Evolutionary conservation across 345 rosid genomes (phyloP).

Genomic region (Pugionium dolabratum): DNA sequence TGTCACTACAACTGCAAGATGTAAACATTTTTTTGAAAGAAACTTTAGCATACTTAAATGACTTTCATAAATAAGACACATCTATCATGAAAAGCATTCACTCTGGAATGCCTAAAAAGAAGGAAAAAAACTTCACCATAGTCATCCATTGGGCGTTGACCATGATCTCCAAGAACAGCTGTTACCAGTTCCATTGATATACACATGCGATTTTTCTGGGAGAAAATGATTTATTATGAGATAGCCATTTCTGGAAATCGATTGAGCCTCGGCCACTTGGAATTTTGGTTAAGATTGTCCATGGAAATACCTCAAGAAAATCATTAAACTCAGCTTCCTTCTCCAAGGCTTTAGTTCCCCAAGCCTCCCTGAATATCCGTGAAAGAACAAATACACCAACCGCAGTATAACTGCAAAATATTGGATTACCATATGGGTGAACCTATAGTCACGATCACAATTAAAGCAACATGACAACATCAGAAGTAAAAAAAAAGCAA

Average conservation of each 20-base stretch:
- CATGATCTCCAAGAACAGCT: constrained; percentile 98
- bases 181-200: constrained; percentile 98
- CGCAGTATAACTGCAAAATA: constrained; percentile 73
- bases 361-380: constrained; percentile 77
- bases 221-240: constrained; percentile 29
- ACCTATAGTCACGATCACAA: constrained; percentile 7
- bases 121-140: constrained; percentile 52
- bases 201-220: constrained; percentile 72
- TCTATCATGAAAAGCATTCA: constrained; percentile 7
- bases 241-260: constrained; percentile 7
- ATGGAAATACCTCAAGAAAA: constrained; percentile 75
- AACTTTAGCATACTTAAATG: constrained; percentile 13
- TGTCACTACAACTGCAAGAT: constrained; percentile 80
- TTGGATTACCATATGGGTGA: constrained; percentile 13
- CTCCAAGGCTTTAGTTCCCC: constrained; percentile 74
- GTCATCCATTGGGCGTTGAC: constrained; percentile 88
- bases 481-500: constrained; percentile 11
- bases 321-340: constrained; percentile 77
- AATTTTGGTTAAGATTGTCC: constrained; percentile 6
- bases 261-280: constrained; percentile 15
- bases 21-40: constrained; percentile 14
- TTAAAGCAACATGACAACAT: constrained; percentile 14
- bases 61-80: constrained; percentile 12
- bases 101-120: constrained; percentile 1
- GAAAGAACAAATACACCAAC: constrained; percentile 98